phyloP scores from a whole-genome alignment of 257 asterid species.

The Solanum etuberosum region DNA sequence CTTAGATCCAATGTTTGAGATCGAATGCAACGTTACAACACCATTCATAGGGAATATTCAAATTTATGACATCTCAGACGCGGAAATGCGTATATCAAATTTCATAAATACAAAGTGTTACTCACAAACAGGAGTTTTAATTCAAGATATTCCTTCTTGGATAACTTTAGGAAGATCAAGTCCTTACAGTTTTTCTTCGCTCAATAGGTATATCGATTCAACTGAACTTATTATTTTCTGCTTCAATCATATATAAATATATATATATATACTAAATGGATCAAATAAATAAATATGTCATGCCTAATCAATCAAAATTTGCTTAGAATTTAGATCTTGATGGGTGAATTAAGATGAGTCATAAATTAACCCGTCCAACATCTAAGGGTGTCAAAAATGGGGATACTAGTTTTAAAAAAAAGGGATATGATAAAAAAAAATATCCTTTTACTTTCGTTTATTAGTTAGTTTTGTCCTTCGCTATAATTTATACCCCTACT shows the following conservation, averaged over 20 bases:
- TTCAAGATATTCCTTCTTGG: conserved; percentile 1
- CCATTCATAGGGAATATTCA: conserved; percentile 15
- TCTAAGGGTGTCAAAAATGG: background rate
- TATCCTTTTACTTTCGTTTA: too few species aligned
- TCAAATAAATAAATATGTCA: background rate
- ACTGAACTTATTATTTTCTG: background rate
- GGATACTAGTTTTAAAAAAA: background rate
- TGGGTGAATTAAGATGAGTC: background rate
- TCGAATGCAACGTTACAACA: background rate
- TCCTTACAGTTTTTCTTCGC: conserved; percentile 40
- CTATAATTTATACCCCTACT: too few species aligned
- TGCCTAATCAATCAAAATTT: background rate
- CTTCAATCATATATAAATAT: background rate
- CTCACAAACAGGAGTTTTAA: conserved; percentile 14
- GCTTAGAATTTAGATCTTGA: background rate
- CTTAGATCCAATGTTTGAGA: conserved; percentile 8
- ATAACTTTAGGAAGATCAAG: conserved; percentile 3
- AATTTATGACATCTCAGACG: conserved; percentile 42
- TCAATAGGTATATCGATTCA: conserved; percentile 13
- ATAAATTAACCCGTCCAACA: background rate
- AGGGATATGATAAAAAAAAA: too few species aligned
- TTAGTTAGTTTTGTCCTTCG: background rate
- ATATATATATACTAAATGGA: background rate
- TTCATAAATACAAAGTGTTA: conserved; percentile 33
- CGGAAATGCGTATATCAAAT: conserved; percentile 36